These are phyloP conservation scores for Ascodesmis nigricans DNA, from an alignment of 495 filamentous ascomycete species.

Conservation along the genomic window DNA sequence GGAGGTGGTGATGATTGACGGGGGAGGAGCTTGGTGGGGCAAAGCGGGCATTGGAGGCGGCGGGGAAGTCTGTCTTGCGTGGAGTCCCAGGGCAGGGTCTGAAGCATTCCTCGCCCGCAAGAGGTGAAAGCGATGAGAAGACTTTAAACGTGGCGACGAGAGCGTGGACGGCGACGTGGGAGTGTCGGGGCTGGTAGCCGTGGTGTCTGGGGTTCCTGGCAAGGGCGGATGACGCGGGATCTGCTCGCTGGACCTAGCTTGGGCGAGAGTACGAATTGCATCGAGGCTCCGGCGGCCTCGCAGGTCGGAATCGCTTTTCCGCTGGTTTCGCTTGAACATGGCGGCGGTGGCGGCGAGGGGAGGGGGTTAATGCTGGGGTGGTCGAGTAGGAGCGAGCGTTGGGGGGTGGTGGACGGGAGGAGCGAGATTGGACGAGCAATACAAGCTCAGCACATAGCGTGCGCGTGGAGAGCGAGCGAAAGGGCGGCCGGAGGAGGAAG, in stretches of 20 bases:
- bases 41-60: too few relatives aligned
- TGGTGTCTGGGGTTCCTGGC: constrained; percentile 13
- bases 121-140: constrained; percentile 62
- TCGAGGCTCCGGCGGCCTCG: constrained; percentile 17
- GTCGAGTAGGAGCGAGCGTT: constrained; percentile 1
- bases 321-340: constrained; percentile 21
- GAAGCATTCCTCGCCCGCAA: constrained; percentile 82
- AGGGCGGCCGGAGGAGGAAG: neutral
- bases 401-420: too few relatives aligned
- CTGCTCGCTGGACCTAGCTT: constrained; percentile 25
- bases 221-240: constrained; percentile 19
- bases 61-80: constrained; percentile 41
- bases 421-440: too few relatives aligned
- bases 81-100: constrained; percentile 67
- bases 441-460: too few relatives aligned
- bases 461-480: neutral
- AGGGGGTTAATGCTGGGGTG: neutral
- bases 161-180: too few relatives aligned
- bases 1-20: constrained; percentile 80
- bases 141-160: too few relatives aligned
- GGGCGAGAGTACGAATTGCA: constrained; percentile 14
- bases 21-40: constrained; percentile 33
- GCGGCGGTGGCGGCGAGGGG: constrained; percentile 1
- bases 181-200: constrained; percentile 15
- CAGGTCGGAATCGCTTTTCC: constrained; percentile 20